Conservation (phyloP, 257 asterid genomes). For the Rhazya stricta region DNA sequence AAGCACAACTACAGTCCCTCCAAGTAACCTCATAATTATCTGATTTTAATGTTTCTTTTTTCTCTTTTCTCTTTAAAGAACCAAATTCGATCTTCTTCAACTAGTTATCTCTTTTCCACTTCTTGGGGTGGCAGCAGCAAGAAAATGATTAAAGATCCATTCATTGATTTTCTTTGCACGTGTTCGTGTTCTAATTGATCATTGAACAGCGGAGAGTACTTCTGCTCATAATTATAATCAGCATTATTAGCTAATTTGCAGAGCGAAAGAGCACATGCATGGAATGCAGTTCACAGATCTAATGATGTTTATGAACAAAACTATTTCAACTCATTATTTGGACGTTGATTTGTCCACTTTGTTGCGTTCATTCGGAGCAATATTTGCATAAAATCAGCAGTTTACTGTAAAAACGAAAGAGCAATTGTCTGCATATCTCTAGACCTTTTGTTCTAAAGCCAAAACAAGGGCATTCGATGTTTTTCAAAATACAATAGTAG, state of each 20-base stretch:
- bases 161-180: conserved; percentile 1
- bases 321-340: neutral
- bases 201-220: neutral
- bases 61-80: neutral
- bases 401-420: neutral
- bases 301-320: neutral
- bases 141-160: neutral
- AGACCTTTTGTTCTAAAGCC: neutral
- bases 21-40: neutral
- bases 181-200: neutral
- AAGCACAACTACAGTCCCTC: neutral
- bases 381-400: neutral
- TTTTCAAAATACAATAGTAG: neutral
- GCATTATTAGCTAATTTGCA: conserved; percentile 7
- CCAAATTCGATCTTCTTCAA: no score
- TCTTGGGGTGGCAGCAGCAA: neutral
- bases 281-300: neutral
- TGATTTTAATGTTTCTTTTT: neutral
- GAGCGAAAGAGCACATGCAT: conserved; percentile 4
- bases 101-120: neutral
- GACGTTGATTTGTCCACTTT: neutral
- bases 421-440: neutral
- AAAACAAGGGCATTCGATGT: neutral
- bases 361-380: neutral
- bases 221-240: neutral